phyloP scores from a whole-genome alignment of 2,329 filamentous ascomycete genomes.

The Arthrocladium fulminans region DNA sequence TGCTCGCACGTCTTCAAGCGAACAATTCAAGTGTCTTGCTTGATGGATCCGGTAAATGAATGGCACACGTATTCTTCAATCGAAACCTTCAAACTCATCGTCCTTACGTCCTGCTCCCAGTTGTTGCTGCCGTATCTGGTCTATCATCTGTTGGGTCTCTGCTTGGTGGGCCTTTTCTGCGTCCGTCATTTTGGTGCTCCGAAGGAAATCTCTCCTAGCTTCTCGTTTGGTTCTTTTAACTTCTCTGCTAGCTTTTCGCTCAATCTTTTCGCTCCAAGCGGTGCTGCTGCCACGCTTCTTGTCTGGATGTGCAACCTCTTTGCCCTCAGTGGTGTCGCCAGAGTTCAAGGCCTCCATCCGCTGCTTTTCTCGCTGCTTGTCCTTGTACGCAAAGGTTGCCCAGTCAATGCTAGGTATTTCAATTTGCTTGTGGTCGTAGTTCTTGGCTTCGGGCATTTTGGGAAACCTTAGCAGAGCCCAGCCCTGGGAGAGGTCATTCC shows the following conservation, averaged over 20 bases:
- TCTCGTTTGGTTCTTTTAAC: conserved; percentile 57
- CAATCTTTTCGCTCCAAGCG: conserved; percentile 66
- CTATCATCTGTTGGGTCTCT: conserved; percentile 57
- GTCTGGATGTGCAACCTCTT: conserved; percentile 16
- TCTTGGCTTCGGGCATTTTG: conserved; percentile 83
- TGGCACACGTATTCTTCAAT: conserved; percentile 14
- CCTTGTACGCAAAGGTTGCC: conserved; percentile 60
- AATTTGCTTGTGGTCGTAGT: conserved; percentile 59
- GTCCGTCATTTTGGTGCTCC: conserved; percentile 57
- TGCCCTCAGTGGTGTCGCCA: conserved; percentile 28
- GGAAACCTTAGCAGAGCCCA: conserved; percentile 85
- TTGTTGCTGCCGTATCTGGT: conserved; percentile 54
- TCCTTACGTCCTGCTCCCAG: conserved; percentile 35
- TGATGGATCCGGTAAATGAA: no score
- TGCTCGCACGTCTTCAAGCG: no score
- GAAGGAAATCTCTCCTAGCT: conserved; percentile 55
- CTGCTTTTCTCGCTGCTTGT: conserved; percentile 60
- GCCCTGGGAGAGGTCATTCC: conserved; percentile 67
- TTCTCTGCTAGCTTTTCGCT: conserved; percentile 54
- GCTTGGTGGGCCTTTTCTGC: conserved; percentile 55
- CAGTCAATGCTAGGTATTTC: conserved; percentile 58
- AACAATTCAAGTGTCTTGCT: neutral
- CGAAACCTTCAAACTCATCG: conserved; percentile 30
- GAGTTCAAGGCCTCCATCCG: conserved; percentile 49
- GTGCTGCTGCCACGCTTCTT: conserved; percentile 52